Base-by-base conservation (phyloP, 257 asterid species). In the Solanum phureja region DNA sequence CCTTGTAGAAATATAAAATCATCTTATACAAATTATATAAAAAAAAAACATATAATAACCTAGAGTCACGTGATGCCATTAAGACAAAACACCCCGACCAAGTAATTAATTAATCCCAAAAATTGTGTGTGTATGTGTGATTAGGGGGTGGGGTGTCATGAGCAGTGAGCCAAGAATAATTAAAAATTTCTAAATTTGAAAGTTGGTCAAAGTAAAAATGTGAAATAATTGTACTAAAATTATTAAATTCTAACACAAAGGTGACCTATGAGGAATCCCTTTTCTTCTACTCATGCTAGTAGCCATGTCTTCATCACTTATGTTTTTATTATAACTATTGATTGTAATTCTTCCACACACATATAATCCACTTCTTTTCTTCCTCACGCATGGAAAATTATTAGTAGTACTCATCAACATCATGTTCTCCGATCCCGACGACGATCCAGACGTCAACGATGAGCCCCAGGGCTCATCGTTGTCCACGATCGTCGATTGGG, bases 41-140 rank as follows among this genome's bases (percentile, higher is more conserved):
- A 34, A 35, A 35, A 34, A 35, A 74, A 35, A 77, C 69, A 81
- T 77, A 87, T 87, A 76, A 87, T 87, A 69, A 87, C 94, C 91
- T 88, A 90, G 91, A 90, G 91, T 91, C 94, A 92, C 92, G 92
- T 92, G 94, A 91, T 87, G 95, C 98, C 99, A 96, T 94, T 92
- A 95, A 94, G 95, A 94, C 96, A 94, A 95, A 95, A 93, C 98
- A 92, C 92, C 93, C 96, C 98, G 97, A 96, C 98, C 97, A 95
- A 93, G 93, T 92, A 89, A 91, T 89, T 91, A 91, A 91, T 91
- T 92, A 89, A 92, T 87, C 93, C 91, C 92, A 91, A 93, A 90
- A 89, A 4, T 62, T 42, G 81, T 40, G 42, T 84, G 87, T 84
- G 72, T 83, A 6, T n/a, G 62, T 44, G 66, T 27, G 84, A 24